Conservation (phyloP, 331 rosid genomes). For the Ulmus americana region DNA sequence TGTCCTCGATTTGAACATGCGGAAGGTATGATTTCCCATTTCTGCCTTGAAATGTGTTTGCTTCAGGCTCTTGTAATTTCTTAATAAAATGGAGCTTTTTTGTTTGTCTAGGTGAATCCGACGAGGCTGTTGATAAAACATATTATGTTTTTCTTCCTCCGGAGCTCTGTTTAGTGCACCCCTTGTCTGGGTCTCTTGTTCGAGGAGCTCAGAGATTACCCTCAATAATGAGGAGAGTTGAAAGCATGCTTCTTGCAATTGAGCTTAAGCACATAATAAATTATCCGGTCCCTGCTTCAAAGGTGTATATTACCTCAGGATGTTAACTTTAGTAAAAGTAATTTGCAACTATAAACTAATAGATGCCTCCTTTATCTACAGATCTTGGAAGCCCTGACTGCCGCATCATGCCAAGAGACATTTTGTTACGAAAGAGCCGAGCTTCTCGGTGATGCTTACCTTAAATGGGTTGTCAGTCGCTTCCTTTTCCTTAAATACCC, state of each 20-base stretch:
- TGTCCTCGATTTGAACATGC: constrained; percentile 88
- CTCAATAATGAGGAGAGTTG: constrained; percentile 97
- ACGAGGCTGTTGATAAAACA: constrained; percentile 76
- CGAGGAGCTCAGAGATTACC: constrained; percentile 99
- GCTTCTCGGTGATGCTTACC: constrained; percentile 96
- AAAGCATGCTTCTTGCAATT: constrained; percentile 93
- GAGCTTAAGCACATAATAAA: constrained; percentile 69
- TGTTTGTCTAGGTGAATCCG: constrained; percentile 68
- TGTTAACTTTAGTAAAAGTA: constrained; percentile 14
- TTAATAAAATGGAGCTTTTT: constrained; percentile 23
- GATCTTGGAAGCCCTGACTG: constrained; percentile 98
- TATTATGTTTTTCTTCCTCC: constrained; percentile 97
- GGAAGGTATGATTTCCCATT: constrained; percentile 54
- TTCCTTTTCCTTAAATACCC: constrained; percentile 92
- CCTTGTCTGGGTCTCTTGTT: constrained; percentile 87
- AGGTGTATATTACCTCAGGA: constrained; percentile 44
- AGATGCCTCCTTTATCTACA: constrained; percentile 28
- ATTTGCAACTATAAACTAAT: constrained; percentile 21
- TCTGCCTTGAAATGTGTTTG: constrained; percentile 9
- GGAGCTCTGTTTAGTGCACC: constrained; percentile 85
- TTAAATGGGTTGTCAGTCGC: constrained; percentile 96
- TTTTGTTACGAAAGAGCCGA: constrained; percentile 99
- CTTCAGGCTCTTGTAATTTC: constrained; percentile 12
- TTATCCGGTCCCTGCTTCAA: constrained; percentile 61
- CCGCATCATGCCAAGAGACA: constrained; percentile 99